phyloP scores from a whole-genome alignment of 129 eudicot genomes.

The Lactuca sativa region DNA sequence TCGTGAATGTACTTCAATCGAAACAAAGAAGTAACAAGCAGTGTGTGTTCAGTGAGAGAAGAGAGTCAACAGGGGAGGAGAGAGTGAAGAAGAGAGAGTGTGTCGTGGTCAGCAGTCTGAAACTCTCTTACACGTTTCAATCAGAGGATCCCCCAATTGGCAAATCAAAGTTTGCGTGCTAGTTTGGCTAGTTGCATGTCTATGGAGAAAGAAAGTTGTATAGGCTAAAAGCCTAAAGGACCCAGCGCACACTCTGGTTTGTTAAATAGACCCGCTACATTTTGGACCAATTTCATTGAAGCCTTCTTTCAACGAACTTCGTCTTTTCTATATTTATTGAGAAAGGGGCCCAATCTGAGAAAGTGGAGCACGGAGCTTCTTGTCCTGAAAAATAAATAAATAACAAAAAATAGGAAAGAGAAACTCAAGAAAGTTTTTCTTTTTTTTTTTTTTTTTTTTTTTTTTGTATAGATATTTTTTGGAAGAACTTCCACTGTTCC shows the following conservation, averaged over 20 bases:
- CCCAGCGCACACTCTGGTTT: too few relatives aligned
- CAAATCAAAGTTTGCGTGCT: neutral
- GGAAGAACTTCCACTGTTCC: too few relatives aligned
- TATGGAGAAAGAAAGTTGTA: neutral
- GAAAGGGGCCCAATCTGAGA: neutral
- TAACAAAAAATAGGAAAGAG: too few relatives aligned
- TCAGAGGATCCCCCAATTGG: slow-evolving; percentile 6
- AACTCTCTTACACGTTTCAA: slow-evolving; percentile 2
- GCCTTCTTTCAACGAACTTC: neutral
- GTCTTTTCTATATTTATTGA: neutral
- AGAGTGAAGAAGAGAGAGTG: neutral
- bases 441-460: too few relatives aligned
- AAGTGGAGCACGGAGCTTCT: neutral
- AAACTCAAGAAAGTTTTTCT: neutral
- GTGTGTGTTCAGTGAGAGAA: neutral
- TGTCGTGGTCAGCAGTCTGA: neutral
- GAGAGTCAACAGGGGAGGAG: neutral
- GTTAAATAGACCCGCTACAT: neutral
- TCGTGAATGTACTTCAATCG: neutral
- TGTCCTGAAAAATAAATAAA: neutral
- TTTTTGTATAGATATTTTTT: too few relatives aligned
- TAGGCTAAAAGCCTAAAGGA: neutral
- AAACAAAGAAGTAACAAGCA: neutral
- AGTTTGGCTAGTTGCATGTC: neutral
- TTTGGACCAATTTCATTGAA: neutral